Conservation (phyloP, 1,284 basidiomycete species). For the Pholiota adiposa region DNA sequence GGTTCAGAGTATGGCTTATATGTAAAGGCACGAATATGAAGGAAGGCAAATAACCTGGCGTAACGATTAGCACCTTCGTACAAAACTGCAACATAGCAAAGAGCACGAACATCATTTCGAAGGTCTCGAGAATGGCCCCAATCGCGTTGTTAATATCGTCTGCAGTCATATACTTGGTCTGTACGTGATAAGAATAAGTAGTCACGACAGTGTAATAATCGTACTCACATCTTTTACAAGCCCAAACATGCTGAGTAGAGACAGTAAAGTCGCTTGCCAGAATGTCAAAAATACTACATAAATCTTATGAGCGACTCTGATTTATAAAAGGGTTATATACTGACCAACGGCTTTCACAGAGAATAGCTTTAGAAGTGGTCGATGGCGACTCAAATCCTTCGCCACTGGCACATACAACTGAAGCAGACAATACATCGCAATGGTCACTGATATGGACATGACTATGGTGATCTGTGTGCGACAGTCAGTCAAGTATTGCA, state of each 20-base stretch:
- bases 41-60: constrained; percentile 62
- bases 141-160: constrained; percentile 78
- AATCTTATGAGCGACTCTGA: not conserved
- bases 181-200: not conserved
- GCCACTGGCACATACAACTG: constrained; percentile 72
- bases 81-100: constrained; percentile 7
- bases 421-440: constrained; percentile 84
- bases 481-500: not conserved
- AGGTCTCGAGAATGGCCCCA: constrained; percentile 68
- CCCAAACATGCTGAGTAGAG: constrained; percentile 60
- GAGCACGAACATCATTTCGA: constrained; percentile 75
- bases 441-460: constrained; percentile 75
- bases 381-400: constrained; percentile 58
- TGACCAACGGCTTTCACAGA: constrained; percentile 74
- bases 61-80: not conserved
- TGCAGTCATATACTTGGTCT: constrained; percentile 73
- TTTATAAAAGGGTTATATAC: constrained; percentile 24
- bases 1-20: constrained; percentile 63
- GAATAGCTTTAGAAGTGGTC: constrained; percentile 74
- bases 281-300: constrained; percentile 74
- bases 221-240: constrained; percentile 67
- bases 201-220: constrained; percentile 3
- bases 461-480: constrained; percentile 55
- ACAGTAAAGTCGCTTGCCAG: constrained; percentile 75
- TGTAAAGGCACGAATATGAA: constrained; percentile 78